Evolutionary conservation across 2,329 filamentous ascomycete genomes (phyloP), one percentile per base, ranked within the genome.

Genomic region (Cordyceps cicadae): DNA sequence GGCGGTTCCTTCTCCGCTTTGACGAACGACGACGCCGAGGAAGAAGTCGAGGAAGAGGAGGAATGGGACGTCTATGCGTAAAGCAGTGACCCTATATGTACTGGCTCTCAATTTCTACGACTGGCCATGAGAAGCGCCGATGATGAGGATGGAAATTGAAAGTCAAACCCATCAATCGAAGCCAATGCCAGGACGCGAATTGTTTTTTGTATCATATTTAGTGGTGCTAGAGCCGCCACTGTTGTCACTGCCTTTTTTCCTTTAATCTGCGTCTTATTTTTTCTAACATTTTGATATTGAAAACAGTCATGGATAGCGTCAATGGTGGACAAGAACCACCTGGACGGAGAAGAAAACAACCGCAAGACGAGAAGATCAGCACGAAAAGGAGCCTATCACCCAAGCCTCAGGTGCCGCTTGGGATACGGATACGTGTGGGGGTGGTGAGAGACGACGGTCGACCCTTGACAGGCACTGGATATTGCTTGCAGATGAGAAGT

Each of bases 1-100:
- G 75, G 75, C 43, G 59, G 59, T 37, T 77, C 79, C 6, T 82
- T 81, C 70, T 80, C 79, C 24, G 79, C 79, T 4, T 71, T 82
- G 62, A 76, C 72, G 64, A 70, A 72, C 60, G 73, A 75, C 62
- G 74, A 78, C 46, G 73, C 76, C 17, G 75, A 76, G 14, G 75
- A 77, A 50, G 71, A 74, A 61, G 71, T 74, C 62, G 75, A 79
- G 24, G 3, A 29, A 64, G 73, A 76, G 63, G 80, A 82, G 64
- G 73, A 76, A 63, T 82, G 80, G 80, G 79, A 82, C 57, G 79
- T 82, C 59, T 81, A 72, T 7, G 5, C 29, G 29, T 8, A 29
- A 72, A 21, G 49, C 39, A n/a, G 6, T n/a, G 12, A 34, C 21
- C 26, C n/a, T n/a, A 14, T 46, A 15, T 41, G 14, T 41, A 49